Percentiles rank a stretch among this genome's conserved stretches.
phyloP scores from a whole-genome alignment of 106 monocot genomes.

The Dendrobium catenatum region DNA sequence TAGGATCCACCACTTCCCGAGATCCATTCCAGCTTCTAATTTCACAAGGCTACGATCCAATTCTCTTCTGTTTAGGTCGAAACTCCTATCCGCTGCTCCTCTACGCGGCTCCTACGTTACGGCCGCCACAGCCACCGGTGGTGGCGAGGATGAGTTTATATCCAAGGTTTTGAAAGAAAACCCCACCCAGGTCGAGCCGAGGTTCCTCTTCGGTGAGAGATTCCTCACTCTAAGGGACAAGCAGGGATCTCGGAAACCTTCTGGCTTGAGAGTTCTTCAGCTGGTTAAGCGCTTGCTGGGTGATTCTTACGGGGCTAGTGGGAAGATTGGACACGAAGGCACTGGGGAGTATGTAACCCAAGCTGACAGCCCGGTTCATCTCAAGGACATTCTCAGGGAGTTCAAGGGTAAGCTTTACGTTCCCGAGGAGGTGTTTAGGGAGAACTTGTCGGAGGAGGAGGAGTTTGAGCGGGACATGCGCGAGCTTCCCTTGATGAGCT shows the following conservation, averaged over 20 bases:
- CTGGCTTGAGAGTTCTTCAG: slow-evolving; percentile 1
- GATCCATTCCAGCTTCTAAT: not conserved
- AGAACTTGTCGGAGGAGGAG: slow-evolving; percentile 60
- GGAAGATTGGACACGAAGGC: slow-evolving; percentile 9
- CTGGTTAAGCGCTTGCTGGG: slow-evolving; percentile 15
- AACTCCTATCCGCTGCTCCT: not conserved
- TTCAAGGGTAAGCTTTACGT: slow-evolving; percentile 77
- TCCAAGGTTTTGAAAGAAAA: slow-evolving; percentile 51
- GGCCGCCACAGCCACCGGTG: not conserved
- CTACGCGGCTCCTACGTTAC: not conserved
- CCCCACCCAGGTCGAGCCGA: slow-evolving; percentile 71
- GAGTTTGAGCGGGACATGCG: slow-evolving; percentile 48
- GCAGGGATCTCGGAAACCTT: slow-evolving; percentile 23
- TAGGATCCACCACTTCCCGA: slow-evolving; percentile 3
- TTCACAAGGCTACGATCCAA: slow-evolving; percentile 2
- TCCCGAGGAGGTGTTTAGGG: slow-evolving; percentile 61
- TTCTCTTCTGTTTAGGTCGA: slow-evolving; percentile 11
- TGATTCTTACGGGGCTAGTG: not conserved
- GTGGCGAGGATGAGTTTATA: slow-evolving; percentile 44
- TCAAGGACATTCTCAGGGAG: slow-evolving; percentile 64
- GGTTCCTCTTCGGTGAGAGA: slow-evolving; percentile 53
- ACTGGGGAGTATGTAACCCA: slow-evolving; percentile 8
- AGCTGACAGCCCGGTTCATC: slow-evolving; percentile 37
- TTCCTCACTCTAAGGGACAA: slow-evolving; percentile 62
- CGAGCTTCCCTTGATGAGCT: slow-evolving; percentile 52